Evolutionary conservation across 345 rosid species (phyloP), one percentile per base, ranked within the genome.

Genomic region (Citrus sp.): DNA sequence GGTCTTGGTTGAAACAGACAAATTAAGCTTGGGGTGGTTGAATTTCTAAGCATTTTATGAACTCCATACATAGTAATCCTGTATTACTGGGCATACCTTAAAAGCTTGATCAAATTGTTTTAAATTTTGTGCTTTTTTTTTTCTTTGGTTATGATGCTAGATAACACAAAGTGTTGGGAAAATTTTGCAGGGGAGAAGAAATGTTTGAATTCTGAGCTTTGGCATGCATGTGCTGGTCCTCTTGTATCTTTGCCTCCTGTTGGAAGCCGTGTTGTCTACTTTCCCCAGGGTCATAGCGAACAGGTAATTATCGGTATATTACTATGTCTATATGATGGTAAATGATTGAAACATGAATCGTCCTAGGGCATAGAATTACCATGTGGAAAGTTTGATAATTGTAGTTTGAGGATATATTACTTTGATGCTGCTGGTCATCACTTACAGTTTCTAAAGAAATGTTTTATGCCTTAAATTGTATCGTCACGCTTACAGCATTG

Each of bases 221-320:
- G 98, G 98, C 98, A 94, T 77, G 98, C 98, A 63, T 94, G 98
- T 85, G 98, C 98, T 22, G 98, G 98, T 38, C 98, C 98, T 58
- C 85, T 94, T 67, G 95, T 94, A 54, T 92, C 97, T 25, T 80
- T 94, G 68, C 98, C 98, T 75, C 92, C 89, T 60, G 87, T 91
- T 27, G 97, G 98, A 79, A 91, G 94, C 81, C 95, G 93, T 68
- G 98, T 89, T 14, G 93, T 94, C 78, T 94, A 94, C 88, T 92
- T 94, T 86, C 93, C 98, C 27, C 98, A 94, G 84, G 98, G 98
- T 78, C 98, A 94, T 83, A 92, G 98, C 64, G 98, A 94, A 84
- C 98, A 94, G 92, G 98, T 91, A 66, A 30, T 62, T 54, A 3
- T 21, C n/a, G 5, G 55, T 65, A 82, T 80, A 30, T 68, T 69